These are phyloP conservation scores for Alternaria rosae DNA, from an alignment of 2,329 filamentous ascomycete genomes.

Conservation along the genomic window DNA sequence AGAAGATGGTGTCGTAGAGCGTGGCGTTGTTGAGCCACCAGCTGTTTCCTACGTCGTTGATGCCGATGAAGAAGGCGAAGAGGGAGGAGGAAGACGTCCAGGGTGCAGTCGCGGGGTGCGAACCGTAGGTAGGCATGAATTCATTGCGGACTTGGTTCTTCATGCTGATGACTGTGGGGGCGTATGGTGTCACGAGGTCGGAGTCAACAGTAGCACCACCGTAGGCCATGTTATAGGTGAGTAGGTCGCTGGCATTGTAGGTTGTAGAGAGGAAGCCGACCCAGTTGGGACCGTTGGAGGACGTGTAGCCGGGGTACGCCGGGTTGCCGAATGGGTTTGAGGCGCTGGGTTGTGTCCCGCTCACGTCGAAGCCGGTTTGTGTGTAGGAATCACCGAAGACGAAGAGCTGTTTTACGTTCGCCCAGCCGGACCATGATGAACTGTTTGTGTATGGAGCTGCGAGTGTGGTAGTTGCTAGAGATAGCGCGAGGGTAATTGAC, in stretches of 20 bases:
- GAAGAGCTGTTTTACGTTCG: constrained; percentile 45
- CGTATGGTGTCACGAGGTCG: constrained; percentile 58
- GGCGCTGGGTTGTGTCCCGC: constrained; percentile 59
- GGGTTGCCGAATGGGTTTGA: constrained; percentile 70
- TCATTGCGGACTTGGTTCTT: constrained; percentile 59
- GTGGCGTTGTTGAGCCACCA: constrained; percentile 53
- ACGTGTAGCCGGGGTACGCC: constrained; percentile 54
- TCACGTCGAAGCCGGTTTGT: constrained; percentile 65
- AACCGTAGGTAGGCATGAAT: constrained; percentile 54
- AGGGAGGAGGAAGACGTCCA: constrained; percentile 57
- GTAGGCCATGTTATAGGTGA: constrained; percentile 62
- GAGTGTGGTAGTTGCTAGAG: constrained; percentile 26
- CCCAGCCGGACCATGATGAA: constrained; percentile 43
- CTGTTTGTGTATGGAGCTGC: constrained; percentile 26
- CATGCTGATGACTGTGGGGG: constrained; percentile 58
- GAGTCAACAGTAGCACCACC: constrained; percentile 55
- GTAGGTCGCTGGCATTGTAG: constrained; percentile 52
- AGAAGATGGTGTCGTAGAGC: constrained; percentile 47
- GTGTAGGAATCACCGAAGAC: constrained; percentile 66
- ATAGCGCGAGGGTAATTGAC: constrained; percentile 29
- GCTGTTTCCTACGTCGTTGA: constrained; percentile 64
- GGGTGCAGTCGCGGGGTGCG: constrained; percentile 39
- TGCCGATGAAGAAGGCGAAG: constrained; percentile 63
- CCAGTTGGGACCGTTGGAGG: constrained; percentile 62
- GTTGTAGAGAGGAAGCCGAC: constrained; percentile 55